phyloP scores from a whole-genome alignment of 208 protist species.

The Crithidia sp. region DNA sequence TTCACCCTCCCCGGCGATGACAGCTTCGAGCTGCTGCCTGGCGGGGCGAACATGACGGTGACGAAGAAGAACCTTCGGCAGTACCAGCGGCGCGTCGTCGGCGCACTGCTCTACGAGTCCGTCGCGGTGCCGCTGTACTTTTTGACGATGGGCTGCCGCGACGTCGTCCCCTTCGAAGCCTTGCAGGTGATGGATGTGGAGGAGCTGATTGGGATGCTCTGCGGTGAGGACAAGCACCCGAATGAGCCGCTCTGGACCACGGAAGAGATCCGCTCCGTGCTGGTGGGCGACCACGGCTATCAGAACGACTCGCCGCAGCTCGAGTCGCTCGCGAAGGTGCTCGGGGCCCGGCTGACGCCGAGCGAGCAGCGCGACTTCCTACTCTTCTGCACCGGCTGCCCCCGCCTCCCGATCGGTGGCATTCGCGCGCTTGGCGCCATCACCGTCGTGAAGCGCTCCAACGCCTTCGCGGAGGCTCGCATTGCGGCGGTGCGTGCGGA shows the following conservation, averaged over 20 bases:
- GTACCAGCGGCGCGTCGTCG: conserved; percentile 69
- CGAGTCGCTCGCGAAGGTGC: conserved; percentile 67
- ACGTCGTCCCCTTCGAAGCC: conserved; percentile 79
- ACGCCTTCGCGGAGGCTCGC: conserved; percentile 50
- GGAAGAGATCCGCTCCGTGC: conserved; percentile 72
- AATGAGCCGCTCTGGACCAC: conserved; percentile 78
- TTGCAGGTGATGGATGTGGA: conserved; percentile 56
- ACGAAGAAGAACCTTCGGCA: conserved; percentile 50
- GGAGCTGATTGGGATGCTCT: conserved; percentile 73
- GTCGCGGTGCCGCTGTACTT: conserved; percentile 71
- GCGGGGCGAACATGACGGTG: conserved; percentile 55
- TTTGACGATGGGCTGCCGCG: conserved; percentile 66
- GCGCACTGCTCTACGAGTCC: conserved; percentile 73
- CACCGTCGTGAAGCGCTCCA: conserved; percentile 85
- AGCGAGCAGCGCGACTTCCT: conserved; percentile 87
- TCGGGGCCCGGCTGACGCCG: conserved; percentile 70
- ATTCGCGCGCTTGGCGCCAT: conserved; percentile 85
- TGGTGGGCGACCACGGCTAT: conserved; percentile 92
- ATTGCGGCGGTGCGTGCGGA: conserved; percentile 21
- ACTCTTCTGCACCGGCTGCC: conserved; percentile 91
- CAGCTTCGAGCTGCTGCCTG: conserved; percentile 58
- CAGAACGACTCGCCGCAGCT: conserved; percentile 85
- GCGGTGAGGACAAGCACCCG: conserved; percentile 50
- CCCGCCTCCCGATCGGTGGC: conserved; percentile 84
- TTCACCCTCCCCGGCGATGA: conserved; percentile 89